Conservation (phyloP, 768 basidiomycete species). For the Leccinum subtestaceum region DNA sequence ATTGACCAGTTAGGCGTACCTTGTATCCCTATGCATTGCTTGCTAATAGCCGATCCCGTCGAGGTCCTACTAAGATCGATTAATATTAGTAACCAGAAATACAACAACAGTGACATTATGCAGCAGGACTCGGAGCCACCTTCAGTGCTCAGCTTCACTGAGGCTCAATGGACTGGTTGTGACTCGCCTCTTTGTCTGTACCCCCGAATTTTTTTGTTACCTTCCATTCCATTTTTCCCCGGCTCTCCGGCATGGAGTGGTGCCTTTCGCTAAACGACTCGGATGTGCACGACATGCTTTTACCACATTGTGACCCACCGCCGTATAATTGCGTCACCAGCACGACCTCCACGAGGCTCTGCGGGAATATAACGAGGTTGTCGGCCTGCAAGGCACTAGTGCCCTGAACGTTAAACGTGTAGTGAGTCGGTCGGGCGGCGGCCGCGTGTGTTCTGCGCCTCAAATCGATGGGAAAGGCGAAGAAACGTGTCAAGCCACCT, state of each 20-base stretch:
- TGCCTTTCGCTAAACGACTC: conserved; percentile 15
- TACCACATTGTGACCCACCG: conserved; percentile 10
- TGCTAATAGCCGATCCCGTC: not conserved
- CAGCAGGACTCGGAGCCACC: not conserved
- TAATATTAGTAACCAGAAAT: not conserved
- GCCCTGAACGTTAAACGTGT: conserved; percentile 10
- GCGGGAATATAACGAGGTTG: conserved; percentile 18
- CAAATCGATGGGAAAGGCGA: conserved; percentile 1
- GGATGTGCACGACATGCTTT: conserved; percentile 12
- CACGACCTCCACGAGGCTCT: conserved; percentile 14
- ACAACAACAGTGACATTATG: conserved; percentile 9
- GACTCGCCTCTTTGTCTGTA: not conserved
- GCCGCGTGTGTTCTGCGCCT: conserved; percentile 2
- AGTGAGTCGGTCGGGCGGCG: conserved; percentile 2
- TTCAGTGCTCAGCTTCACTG: not conserved
- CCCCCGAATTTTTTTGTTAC: not conserved
- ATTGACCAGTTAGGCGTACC: conserved; percentile 16
- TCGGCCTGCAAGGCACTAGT: conserved; percentile 1
- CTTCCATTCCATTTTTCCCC: conserved; percentile 3
- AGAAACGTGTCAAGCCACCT: conserved; percentile 10
- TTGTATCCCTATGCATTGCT: conserved; percentile 21
- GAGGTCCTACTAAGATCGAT: conserved; percentile 11
- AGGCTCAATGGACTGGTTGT: not conserved
- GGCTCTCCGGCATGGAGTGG: conserved; percentile 4
- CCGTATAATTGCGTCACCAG: not conserved